Base-by-base conservation (phyloP, 2,329 filamentous ascomycete species). In the Aspergillus thermomutatus region DNA sequence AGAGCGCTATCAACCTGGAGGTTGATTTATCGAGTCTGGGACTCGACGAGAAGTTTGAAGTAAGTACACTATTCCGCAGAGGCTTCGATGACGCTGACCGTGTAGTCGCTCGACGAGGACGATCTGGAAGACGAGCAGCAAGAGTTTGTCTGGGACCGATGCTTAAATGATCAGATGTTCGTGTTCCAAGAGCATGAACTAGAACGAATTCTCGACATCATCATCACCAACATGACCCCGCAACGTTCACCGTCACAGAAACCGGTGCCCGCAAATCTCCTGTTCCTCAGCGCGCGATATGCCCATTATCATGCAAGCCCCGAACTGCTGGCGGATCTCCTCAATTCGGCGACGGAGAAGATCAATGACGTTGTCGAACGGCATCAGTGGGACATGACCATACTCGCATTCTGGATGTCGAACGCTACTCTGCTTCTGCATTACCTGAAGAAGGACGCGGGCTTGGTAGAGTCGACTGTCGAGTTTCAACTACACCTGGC, bases 371-470 rank as follows among this genome's bases (percentile, higher is more conserved):
- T 97, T 28, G 92, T 99, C n/a, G 94, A 97, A 74, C 85, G 85
- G 59, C 87, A 93, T 69, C 94, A 99, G 71, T 97, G 94, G 94
- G 94, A 99, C 71, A 99, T 99, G 94, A 99, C 94, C 0, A 96
- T 99, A 64, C 80, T 99, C 40, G 94, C 94, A 2, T 99, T 99
- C 71, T 99, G 94, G 94, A 92, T 97, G 68, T 97, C 94, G 1
- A 99, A 99, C 72, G 92, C 91, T 8, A 99, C 94, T 0, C 78
- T 99, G 41, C 79, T 99, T n/a, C 79, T 97, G 53, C 93, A 99
- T 74, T 99, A 99, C 71, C 80, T 99, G 53, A 97, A 96, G 72
- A 99, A 99, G 75, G 94, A 99, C 66, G 78, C 83, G 5, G 92
- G 91, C 0, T 78, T 97, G 19, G 83, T 92, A 6, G 84, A 88